phyloP scores from a whole-genome alignment of 2,329 filamentous ascomycete species.

The Fusarium redolens region DNA sequence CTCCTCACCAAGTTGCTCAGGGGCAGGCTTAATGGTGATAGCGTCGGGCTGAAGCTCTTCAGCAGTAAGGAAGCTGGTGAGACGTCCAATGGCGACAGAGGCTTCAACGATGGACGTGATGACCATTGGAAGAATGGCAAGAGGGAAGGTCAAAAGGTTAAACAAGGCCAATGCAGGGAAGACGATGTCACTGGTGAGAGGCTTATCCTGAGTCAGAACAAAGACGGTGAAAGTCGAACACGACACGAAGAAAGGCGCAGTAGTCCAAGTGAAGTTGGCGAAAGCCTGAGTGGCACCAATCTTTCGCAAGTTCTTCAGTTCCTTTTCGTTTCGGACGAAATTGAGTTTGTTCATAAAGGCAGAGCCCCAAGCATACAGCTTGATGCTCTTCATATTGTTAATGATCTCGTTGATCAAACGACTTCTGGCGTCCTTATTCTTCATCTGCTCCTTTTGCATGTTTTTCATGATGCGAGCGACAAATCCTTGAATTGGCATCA shows the following conservation, averaged over 20 bases:
- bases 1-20: slow-evolving; percentile 84
- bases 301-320: slow-evolving; percentile 93
- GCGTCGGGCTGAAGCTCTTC: slow-evolving; percentile 93
- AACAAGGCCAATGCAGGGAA: slow-evolving; percentile 94
- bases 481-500: slow-evolving; percentile 95
- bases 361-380: slow-evolving; percentile 96
- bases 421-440: slow-evolving; percentile 96
- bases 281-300: slow-evolving; percentile 95
- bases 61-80: slow-evolving; percentile 85
- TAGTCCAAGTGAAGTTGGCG: slow-evolving; percentile 98
- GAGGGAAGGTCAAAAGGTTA: slow-evolving; percentile 94
- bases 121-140: slow-evolving; percentile 95
- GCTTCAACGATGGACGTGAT: slow-evolving; percentile 97
- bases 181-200: slow-evolving; percentile 92
- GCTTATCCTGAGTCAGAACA: slow-evolving; percentile 82
- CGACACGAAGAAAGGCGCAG: slow-evolving; percentile 95
- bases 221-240: slow-evolving; percentile 97
- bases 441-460: slow-evolving; percentile 96
- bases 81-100: slow-evolving; percentile 86
- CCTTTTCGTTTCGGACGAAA: slow-evolving; percentile 93
- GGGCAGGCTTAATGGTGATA: slow-evolving; percentile 75
- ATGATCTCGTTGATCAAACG: slow-evolving; percentile 96
- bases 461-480: slow-evolving; percentile 95
- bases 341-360: slow-evolving; percentile 99
- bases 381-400: slow-evolving; percentile 99